Base-by-base conservation (phyloP, 2,329 filamentous ascomycete genomes). In the Pseudocercospora ulei region DNA sequence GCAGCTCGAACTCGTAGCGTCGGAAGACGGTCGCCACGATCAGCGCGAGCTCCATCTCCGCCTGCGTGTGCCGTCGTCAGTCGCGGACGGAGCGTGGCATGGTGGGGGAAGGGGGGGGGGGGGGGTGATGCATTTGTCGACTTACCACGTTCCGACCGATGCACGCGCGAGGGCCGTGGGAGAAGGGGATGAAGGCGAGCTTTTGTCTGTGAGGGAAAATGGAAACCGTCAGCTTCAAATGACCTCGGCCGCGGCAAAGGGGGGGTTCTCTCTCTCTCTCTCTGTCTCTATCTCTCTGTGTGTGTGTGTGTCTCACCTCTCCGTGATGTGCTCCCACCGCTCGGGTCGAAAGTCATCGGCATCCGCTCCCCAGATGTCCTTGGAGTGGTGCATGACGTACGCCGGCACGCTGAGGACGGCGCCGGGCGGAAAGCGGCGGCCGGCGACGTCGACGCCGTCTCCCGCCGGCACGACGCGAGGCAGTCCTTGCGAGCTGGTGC, bases 401-500 rank as follows among this genome's bases (percentile, higher is more conserved):
- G 60, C 61, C 3, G 62, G 62, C 2, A 64, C 61, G 26, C 58
- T 61, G 5, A 65, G 48, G 1, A 65, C 56, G 2, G 58, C 56
- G 7, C 62, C 62, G 33, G 56, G 55, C 20, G 81, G 75, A 66
- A 87, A 93, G 56, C 75, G 73, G 51, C 77, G 73, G 3, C 76
- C 80, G 11, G 64, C 61, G 40, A 93, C 69, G 0, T 71, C 70
- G 18, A 87, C 59, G 5, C 82, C 82, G 1, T 71, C 60, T 0
- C 73, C 75, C 0, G 65, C 55, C 0, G 85, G 82, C 1, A 92
- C 72, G 48, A 78, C 65, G 2, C 86, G 78, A 0, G 86, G 85
- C 0, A 94, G 78, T 2, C 86, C 86, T 48, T 93, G 81, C 7
- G 82, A 80, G 0, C 83, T 90, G 4, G 86, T 93, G 40, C 75